Evolutionary conservation across 768 basidiomycete genomes (phyloP).

Genomic region (Zangia roseola): DNA sequence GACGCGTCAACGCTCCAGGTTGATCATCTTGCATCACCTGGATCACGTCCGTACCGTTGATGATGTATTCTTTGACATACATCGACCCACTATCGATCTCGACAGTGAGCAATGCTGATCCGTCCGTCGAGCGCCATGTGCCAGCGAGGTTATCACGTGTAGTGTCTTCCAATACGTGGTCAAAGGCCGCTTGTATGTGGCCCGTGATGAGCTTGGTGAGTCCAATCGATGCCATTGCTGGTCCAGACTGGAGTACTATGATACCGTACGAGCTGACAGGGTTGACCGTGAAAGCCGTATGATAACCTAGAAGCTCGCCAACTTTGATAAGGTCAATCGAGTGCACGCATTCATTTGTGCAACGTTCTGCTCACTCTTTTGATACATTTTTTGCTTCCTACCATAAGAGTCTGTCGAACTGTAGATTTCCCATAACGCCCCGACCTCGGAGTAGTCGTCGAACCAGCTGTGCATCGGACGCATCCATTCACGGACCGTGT

Average conservation of each 20-base stretch:
- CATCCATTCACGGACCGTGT: slow-evolving; percentile 43
- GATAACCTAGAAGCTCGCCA: slow-evolving; percentile 40
- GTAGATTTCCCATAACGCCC: slow-evolving; percentile 44
- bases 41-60: slow-evolving; percentile 38
- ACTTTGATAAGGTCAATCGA: slow-evolving; percentile 23
- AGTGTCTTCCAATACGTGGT: slow-evolving; percentile 29
- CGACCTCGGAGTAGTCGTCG: slow-evolving; percentile 37
- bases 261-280: slow-evolving; percentile 42
- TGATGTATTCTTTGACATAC: slow-evolving; percentile 31
- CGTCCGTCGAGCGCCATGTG: slow-evolving; percentile 33
- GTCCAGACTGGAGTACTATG: slow-evolving; percentile 41
- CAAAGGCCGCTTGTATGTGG: slow-evolving; percentile 36
- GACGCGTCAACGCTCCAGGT: slow-evolving; percentile 1
- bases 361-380: neutral
- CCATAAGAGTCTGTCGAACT: slow-evolving; percentile 29
- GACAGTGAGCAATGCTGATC: slow-evolving; percentile 26
- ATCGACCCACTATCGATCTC: slow-evolving; percentile 30
- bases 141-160: slow-evolving; percentile 32
- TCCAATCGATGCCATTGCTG: slow-evolving; percentile 29
- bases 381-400: slow-evolving; percentile 35
- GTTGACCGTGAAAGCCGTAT: slow-evolving; percentile 39
- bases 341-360: neutral
- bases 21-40: slow-evolving; percentile 26
- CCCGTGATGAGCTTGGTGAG: slow-evolving; percentile 34
- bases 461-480: slow-evolving; percentile 40